phyloP scores from a whole-genome alignment of 495 filamentous ascomycete species.

The Penicillium samsonianum region DNA sequence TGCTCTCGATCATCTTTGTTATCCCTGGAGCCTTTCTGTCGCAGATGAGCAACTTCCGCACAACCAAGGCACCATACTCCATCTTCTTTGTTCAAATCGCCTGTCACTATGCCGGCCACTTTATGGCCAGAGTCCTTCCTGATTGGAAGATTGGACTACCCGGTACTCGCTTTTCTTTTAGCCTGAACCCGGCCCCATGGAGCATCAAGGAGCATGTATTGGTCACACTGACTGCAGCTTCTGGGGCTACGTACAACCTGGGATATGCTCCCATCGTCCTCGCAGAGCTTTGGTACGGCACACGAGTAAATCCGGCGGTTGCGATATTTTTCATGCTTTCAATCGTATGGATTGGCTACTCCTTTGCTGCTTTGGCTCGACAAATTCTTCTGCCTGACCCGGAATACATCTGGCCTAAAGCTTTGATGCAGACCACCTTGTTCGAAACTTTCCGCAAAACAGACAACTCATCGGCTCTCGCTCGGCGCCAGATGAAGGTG shows the following conservation, averaged over 20 bases:
- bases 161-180: conserved; percentile 50
- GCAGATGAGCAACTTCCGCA: conserved; percentile 55
- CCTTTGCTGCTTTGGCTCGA: conserved; percentile 55
- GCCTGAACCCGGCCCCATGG: conserved; percentile 57
- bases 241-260: conserved; percentile 54
- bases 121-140: conserved; percentile 52
- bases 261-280: conserved; percentile 52
- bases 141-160: conserved; percentile 47
- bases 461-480: conserved; percentile 48
- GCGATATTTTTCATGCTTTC: conserved; percentile 60
- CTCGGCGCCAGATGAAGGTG: conserved; percentile 54
- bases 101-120: conserved; percentile 55
- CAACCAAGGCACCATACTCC: conserved; percentile 56
- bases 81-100: conserved; percentile 61
- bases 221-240: conserved; percentile 55
- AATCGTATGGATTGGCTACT: conserved; percentile 56
- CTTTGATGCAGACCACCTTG: conserved; percentile 55
- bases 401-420: conserved; percentile 51
- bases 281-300: conserved; percentile 55
- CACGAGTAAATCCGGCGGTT: conserved; percentile 49
- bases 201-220: conserved; percentile 60
- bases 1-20: conserved; percentile 54
- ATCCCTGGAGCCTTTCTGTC: conserved; percentile 55
- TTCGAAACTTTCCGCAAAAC: conserved; percentile 58
- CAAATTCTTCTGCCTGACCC: conserved; percentile 58